Conservation (phyloP, 2,329 filamentous ascomycete genomes). For the Aspergillus amoenus region DNA sequence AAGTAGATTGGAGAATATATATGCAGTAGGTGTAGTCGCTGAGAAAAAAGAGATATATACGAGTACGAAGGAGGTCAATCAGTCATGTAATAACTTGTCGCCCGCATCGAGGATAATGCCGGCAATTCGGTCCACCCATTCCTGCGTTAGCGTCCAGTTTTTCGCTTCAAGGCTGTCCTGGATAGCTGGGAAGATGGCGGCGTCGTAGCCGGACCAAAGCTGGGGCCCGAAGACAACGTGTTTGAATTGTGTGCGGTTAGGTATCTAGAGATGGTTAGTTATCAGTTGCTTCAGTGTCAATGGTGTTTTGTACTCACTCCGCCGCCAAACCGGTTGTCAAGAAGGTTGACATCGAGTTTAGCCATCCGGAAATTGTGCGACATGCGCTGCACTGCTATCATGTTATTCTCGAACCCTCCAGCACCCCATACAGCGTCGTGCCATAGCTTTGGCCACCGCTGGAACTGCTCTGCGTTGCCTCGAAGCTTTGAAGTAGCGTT, state of each 20-base stretch:
- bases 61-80: constrained; percentile 13
- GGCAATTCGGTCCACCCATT: constrained; percentile 70
- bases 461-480: constrained; percentile 63
- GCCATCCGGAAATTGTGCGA: constrained; percentile 78
- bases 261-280: constrained; percentile 56
- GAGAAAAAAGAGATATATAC: neutral
- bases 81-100: constrained; percentile 43
- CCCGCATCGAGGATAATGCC: constrained; percentile 64
- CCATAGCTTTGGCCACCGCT: constrained; percentile 76
- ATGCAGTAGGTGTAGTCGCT: neutral
- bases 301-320: constrained; percentile 60
- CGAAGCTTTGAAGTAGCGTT: constrained; percentile 64
- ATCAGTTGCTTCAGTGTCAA: neutral
- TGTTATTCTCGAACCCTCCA: constrained; percentile 73
- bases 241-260: constrained; percentile 88
- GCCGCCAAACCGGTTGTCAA: constrained; percentile 70
- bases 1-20: constrained; percentile 1
- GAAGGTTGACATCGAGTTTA: constrained; percentile 75
- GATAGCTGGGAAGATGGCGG: constrained; percentile 77
- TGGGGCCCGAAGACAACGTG: constrained; percentile 87
- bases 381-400: constrained; percentile 65
- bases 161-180: constrained; percentile 72
- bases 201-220: constrained; percentile 68
- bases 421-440: constrained; percentile 67
- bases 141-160: constrained; percentile 68